These are phyloP conservation scores for Pseudoscleropodium purum DNA, from an alignment of 225 moss, liverwort and hornwort species.

Conservation along the genomic window DNA sequence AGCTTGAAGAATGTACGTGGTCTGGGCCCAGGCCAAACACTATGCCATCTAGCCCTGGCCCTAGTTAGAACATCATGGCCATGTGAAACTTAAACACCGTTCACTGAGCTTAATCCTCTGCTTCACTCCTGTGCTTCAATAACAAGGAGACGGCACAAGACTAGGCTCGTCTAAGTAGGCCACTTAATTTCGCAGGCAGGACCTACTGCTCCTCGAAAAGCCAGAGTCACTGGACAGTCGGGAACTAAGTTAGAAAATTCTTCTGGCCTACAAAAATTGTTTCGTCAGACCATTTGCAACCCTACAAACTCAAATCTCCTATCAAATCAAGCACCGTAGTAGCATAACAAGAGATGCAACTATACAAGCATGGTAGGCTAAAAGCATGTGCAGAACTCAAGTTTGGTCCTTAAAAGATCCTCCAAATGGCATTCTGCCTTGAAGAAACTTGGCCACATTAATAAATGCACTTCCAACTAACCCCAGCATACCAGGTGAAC, in stretches of 20 bases:
- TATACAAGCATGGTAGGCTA: background rate
- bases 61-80: too few species aligned
- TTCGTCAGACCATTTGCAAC: background rate
- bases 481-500: background rate
- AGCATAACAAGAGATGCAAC: background rate
- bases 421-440: background rate
- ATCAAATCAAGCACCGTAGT: background rate
- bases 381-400: background rate
- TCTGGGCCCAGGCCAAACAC: too few species aligned
- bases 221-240: background rate
- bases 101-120: too few species aligned
- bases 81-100: background rate
- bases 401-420: background rate
- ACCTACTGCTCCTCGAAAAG: background rate
- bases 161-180: too few species aligned
- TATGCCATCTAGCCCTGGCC: too few species aligned
- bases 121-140: too few species aligned
- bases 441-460: background rate
- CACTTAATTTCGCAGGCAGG: too few species aligned
- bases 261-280: background rate
- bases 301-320: background rate
- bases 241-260: background rate
- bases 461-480: background rate
- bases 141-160: too few species aligned
- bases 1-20: too few species aligned